Evolutionary conservation across 164 flowering plant genomes (phyloP), one percentile per base, ranked within the genome.

Genomic region (Nelumbo lutea): DNA sequence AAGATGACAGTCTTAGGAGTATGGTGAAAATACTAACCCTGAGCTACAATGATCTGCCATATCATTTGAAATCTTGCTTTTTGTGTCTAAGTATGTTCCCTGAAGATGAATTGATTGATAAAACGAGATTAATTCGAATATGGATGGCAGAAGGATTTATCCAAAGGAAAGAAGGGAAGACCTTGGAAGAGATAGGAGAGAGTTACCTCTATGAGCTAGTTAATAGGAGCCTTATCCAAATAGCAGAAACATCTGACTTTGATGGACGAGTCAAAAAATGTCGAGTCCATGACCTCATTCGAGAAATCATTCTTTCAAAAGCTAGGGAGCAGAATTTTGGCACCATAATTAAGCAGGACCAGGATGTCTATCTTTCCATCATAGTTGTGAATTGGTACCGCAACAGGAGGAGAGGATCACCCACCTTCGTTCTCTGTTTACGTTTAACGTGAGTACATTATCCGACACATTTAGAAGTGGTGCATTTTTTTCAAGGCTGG

Each of bases 121-220:
- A 2, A 6, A n/a, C 27, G 2, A 62, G 50, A 13, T 50, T 62
- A 7, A 13, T 42, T 62, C 64, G 47, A 1, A 6, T 62, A 5
- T 62, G 64, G 64, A n/a, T 43, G 1, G 64, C 64, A 1, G 64
- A 62, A 6, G 64, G 64, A 3, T 62, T 43, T n/a, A 9, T 44
- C 1, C 13, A 2, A 59, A 15, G n/a, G 6, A 15, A 4, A 27
- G 41, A 4, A 57, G 60, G 60, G 5, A 15, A 27, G 9, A 15
- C 62, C 11, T 7, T 39, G 3, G 62, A 59, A 8, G 62, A 59
- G 43, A 59, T 69, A 38, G 77, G 66, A 1, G 64, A 73, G 14
- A 53, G 42, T 5, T 67, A 73, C 39, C 43, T 77, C 1, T 52
- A 42, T 9, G 72, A 67, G 52, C 80, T 77, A 14, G 11, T 70